Percentiles rank a stretch among this genome's conserved stretches.
Evolutionary conservation across 768 basidiomycete genomes (phyloP).

Genomic region (Suillus luteus): DNA sequence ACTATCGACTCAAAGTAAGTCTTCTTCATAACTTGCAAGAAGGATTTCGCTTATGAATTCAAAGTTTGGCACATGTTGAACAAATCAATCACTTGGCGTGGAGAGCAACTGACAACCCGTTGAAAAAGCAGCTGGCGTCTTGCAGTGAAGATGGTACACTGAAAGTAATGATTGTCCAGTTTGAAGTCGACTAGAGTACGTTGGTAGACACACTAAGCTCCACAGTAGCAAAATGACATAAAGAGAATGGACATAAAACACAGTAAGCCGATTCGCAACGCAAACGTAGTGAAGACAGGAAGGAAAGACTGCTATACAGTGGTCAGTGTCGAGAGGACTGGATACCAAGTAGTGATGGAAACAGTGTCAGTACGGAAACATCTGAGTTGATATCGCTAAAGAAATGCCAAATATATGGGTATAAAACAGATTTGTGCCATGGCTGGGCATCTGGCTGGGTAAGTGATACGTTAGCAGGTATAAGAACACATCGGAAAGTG

Average conservation of each 20-base stretch:
- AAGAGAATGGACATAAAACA: slow-evolving; percentile 12
- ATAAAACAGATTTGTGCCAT: slow-evolving; percentile 50
- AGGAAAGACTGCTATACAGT: slow-evolving; percentile 65
- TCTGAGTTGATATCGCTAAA: slow-evolving; percentile 42
- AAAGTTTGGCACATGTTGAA: slow-evolving; percentile 71
- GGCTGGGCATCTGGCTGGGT: slow-evolving; percentile 42
- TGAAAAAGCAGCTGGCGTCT: slow-evolving; percentile 66
- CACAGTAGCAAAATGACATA: slow-evolving; percentile 1
- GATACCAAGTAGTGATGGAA: slow-evolving; percentile 42
- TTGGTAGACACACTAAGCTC: slow-evolving; percentile 12
- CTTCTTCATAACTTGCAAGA: slow-evolving; percentile 11
- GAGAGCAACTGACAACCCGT: slow-evolving; percentile 48
- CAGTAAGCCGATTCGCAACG: slow-evolving; percentile 22
- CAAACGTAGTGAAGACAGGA: slow-evolving; percentile 11
- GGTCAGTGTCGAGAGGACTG: slow-evolving; percentile 43
- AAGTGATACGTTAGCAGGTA: slow-evolving; percentile 52
- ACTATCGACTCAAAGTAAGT: slow-evolving; percentile 56
- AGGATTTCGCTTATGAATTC: background rate
- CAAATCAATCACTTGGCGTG: slow-evolving; percentile 84
- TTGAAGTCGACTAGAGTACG: slow-evolving; percentile 48
- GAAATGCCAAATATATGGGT: slow-evolving; percentile 67
- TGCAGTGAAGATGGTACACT: slow-evolving; percentile 94
- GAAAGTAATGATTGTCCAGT: slow-evolving; percentile 68
- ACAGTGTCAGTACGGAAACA: slow-evolving; percentile 61
- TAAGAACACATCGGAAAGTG: slow-evolving; percentile 35